Percentiles rank a stretch among this genome's conserved stretches.
Evolutionary conservation across 257 asterid species (phyloP).

Genomic region (Ocimum tenuiflorum): DNA sequence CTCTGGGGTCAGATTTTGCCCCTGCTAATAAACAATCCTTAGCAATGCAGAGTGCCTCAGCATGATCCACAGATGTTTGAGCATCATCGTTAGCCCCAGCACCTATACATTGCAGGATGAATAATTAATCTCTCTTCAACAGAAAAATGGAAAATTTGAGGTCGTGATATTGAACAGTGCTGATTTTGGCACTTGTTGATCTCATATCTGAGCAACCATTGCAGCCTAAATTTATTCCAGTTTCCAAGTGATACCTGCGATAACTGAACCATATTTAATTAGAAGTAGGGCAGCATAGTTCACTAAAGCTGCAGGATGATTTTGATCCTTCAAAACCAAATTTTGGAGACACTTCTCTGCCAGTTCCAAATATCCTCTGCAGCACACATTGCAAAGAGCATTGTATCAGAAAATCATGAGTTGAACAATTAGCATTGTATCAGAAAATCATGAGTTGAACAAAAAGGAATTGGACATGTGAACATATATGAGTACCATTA

Average conservation of each 20-base stretch:
- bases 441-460: neutral
- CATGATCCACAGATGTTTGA: conserved; percentile 40
- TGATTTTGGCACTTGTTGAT: neutral
- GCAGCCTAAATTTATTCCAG: neutral
- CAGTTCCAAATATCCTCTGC: conserved; percentile 77
- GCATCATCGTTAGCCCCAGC: conserved; percentile 72
- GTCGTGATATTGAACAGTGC: conserved; percentile 1
- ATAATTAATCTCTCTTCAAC: conserved; percentile 4
- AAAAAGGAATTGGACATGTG: conserved; percentile 5
- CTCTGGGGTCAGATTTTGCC: conserved; percentile 68
- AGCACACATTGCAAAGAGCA: conserved; percentile 14
- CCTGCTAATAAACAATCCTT: conserved; percentile 94
- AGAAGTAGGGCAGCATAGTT: conserved; percentile 83
- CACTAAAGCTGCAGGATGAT: conserved; percentile 84
- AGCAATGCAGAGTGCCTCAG: conserved; percentile 61
- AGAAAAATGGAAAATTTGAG: neutral
- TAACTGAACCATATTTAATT: conserved; percentile 67
- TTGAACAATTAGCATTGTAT: no score
- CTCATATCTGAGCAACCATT: neutral
- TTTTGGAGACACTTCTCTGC: conserved; percentile 79
- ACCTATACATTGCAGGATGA: conserved; percentile 32
- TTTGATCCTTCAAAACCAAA: conserved; percentile 76
- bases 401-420: conserved; percentile 19
- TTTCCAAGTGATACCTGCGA: conserved; percentile 48
- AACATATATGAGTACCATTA: neutral